phyloP scores from a whole-genome alignment of 768 basidiomycete genomes.

The Psilocybe azurescens region DNA sequence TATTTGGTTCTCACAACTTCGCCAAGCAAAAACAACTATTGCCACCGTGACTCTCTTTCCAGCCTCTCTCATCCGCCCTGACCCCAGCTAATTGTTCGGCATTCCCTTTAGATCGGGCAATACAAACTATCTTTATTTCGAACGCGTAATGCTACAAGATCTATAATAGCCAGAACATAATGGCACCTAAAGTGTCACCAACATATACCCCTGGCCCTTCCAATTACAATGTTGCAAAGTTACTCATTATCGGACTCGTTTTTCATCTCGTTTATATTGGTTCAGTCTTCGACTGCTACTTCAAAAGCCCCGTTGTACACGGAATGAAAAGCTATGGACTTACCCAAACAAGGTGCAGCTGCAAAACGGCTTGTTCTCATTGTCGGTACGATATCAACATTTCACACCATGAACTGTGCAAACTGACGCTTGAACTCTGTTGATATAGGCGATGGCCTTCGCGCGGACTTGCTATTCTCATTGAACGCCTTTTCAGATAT shows the following conservation, averaged over 20 bases:
- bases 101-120: not conserved
- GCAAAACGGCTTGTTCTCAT: slow-evolving; percentile 82
- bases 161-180: not conserved
- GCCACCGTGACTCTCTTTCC: not conserved
- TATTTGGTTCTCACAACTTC: not conserved
- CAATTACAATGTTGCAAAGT: slow-evolving; percentile 44
- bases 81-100: too few relatives aligned
- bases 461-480: slow-evolving; percentile 80
- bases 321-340: slow-evolving; percentile 69
- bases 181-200: not conserved
- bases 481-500: slow-evolving; percentile 63
- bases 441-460: slow-evolving; percentile 74
- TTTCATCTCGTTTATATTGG: slow-evolving; percentile 79
- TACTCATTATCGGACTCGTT: slow-evolving; percentile 69
- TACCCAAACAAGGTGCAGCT: slow-evolving; percentile 41
- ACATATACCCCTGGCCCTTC: not conserved
- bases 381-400: slow-evolving; percentile 55
- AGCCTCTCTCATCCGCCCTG: too few relatives aligned
- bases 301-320: slow-evolving; percentile 81
- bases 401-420: not conserved
- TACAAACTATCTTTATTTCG: not conserved
- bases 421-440: not conserved
- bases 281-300: slow-evolving; percentile 87
- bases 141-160: slow-evolving; percentile 6
- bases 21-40: not conserved